Base-by-base conservation (phyloP, 441 rosid genomes). In the Gossypium schwendimanii region DNA sequence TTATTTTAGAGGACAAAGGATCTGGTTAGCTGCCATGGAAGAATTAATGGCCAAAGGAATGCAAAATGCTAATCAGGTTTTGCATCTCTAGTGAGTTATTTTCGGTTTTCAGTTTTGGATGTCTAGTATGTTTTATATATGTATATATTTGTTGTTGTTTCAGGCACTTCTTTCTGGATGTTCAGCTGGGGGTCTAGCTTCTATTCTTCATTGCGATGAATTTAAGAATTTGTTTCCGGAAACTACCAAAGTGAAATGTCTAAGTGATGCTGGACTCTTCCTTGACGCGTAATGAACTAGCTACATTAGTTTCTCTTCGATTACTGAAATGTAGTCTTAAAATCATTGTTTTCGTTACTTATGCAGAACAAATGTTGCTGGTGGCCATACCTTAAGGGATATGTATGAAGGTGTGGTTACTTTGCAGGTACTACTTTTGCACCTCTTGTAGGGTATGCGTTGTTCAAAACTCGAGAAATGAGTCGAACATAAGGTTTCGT, bases 1-100 rank as follows among this genome's bases (percentile, higher is more conserved):
- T 10, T 77, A 82, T 70, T 89, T 84, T 71, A 78, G 92, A 77
- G 94, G 92, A 72, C 87, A 89, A 50, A 87, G 89, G 41, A 88
- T 89, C 47, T 89, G 92, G 94, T 78, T 76, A 75, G 87, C 89
- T 3, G 88, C 83, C 28, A 84, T 88, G 86, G 86, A 82, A 69
- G 84, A 88, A 55, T 76, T 89, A 67, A 84, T 84, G 87, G 76
- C 82, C 0, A 79, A 79, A 23, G 92, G 92, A 81, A 85, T 88
- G 92, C 73, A 77, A 33, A 74, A 79, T 3, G 92, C 94, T 10
- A 70, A 83, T 14, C 88, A 87, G 88, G 94, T 87, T 75, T 69
- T 62, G 67, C 63, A 69, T 75, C 71, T 75, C 71, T 50, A 52
- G 10, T 45, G 12, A 74, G n/a, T 73, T 23, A n/a, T 26, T 63